Conservation (phyloP, 2,329 filamentous ascomycete species). For the Cercospora sesami region DNA sequence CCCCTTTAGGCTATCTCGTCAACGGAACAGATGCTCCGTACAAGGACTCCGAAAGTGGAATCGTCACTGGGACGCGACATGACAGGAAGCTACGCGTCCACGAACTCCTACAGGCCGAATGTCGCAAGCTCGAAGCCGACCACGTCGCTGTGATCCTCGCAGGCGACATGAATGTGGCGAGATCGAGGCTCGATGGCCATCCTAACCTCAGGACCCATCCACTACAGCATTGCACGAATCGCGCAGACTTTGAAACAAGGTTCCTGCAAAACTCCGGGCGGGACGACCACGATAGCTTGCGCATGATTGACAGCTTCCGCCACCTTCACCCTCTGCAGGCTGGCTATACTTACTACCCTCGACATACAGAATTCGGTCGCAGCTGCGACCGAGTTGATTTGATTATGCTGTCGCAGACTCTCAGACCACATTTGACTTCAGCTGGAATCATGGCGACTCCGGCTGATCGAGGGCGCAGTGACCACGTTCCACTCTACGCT, state of each 20-base stretch:
- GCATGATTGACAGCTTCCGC: conserved; percentile 53
- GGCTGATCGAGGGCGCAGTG: conserved; percentile 53
- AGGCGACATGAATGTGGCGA: conserved; percentile 57
- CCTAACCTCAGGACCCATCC: conserved; percentile 51
- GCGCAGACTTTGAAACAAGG: conserved; percentile 52
- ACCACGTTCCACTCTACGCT: conserved; percentile 55
- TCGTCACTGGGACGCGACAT: conserved; percentile 50
- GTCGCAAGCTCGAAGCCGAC: conserved; percentile 42
- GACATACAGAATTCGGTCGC: conserved; percentile 46
- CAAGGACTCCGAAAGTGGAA: conserved; percentile 47
- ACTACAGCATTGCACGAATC: conserved; percentile 52
- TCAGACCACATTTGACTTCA: conserved; percentile 42
- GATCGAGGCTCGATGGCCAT: conserved; percentile 46
- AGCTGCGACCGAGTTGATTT: conserved; percentile 58
- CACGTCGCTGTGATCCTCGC: conserved; percentile 51
- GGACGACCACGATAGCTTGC: conserved; percentile 27
- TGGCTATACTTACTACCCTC: conserved; percentile 54
- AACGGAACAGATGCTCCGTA: conserved; percentile 55
- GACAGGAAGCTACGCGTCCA: conserved; percentile 55
- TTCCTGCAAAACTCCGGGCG: conserved; percentile 44
- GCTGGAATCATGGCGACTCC: conserved; percentile 47
- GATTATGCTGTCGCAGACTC: conserved; percentile 47
- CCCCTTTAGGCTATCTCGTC: conserved; percentile 40
- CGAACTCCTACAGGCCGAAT: conserved; percentile 48
- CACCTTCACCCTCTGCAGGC: conserved; percentile 44